These are phyloP conservation scores for Lantana camara DNA, from an alignment of 257 asterid genomes.

Conservation along the genomic window DNA sequence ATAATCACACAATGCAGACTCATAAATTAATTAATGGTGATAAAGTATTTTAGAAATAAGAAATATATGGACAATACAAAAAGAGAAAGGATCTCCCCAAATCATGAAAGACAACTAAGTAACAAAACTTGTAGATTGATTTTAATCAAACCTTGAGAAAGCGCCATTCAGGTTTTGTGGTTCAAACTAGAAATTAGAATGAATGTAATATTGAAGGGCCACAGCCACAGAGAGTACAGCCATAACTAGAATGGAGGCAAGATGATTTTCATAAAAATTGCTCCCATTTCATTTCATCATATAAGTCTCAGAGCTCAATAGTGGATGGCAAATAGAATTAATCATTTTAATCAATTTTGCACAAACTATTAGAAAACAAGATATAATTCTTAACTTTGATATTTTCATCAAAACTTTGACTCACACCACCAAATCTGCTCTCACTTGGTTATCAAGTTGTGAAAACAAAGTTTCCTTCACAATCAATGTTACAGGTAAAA, in stretches of 20 bases:
- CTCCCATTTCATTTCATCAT: background rate
- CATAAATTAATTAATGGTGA: slow-evolving; percentile 46
- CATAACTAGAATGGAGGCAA: slow-evolving; percentile 72
- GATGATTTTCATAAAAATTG: background rate
- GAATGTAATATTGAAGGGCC: slow-evolving; percentile 93
- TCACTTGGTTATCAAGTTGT: too few relatives aligned
- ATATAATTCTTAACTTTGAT: too few relatives aligned
- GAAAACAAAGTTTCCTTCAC: too few relatives aligned
- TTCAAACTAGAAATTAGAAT: slow-evolving; percentile 81
- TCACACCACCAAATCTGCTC: too few relatives aligned
- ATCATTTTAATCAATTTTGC: too few relatives aligned
- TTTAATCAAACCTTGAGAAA: slow-evolving; percentile 70
- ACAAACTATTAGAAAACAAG: too few relatives aligned
- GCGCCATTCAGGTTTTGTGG: slow-evolving; percentile 77
- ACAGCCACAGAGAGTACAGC: slow-evolving; percentile 83
- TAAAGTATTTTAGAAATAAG: slow-evolving; percentile 45
- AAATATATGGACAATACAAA: slow-evolving; percentile 33
- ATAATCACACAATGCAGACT: slow-evolving; percentile 65
- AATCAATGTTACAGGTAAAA: too few relatives aligned
- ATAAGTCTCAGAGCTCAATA: slow-evolving; percentile 15
- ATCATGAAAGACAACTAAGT: slow-evolving; percentile 25
- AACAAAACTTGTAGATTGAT: slow-evolving; percentile 19
- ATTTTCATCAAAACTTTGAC: too few relatives aligned
- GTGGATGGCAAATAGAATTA: slow-evolving; percentile 1
- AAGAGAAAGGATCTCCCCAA: slow-evolving; percentile 40